Conservation (phyloP, 176 grass and related monocot species). For the Leersia perrieri region DNA sequence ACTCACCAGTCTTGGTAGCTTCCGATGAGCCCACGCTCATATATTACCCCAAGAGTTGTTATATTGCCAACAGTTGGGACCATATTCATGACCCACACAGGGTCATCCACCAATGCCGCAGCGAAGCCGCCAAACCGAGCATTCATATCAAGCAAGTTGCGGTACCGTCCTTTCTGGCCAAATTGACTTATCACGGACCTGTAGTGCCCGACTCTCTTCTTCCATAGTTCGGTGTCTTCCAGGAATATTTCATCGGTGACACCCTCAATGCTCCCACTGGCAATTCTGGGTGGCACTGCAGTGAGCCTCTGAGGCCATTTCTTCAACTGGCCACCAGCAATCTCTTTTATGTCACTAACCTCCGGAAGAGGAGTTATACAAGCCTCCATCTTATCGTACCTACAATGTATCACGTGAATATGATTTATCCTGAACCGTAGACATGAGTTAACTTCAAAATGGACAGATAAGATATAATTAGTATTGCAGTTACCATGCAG, state of each 20-base stretch:
- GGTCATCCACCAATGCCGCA: conserved; percentile 63
- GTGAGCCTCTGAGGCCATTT: conserved; percentile 85
- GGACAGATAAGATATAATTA: background rate
- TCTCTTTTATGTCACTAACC: conserved; percentile 44
- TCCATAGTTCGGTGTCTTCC: conserved; percentile 72
- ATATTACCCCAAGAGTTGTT: conserved; percentile 83
- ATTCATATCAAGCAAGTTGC: conserved; percentile 97
- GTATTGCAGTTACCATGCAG: conserved; percentile 60
- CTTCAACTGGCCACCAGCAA: conserved; percentile 71
- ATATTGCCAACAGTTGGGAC: conserved; percentile 59
- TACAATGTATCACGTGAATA: conserved; percentile 7
- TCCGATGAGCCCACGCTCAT: conserved; percentile 87
- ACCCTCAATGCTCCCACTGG: conserved; percentile 61
- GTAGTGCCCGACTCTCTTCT: conserved; percentile 70
- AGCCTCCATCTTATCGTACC: conserved; percentile 79
- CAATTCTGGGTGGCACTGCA: conserved; percentile 74
- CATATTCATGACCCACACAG: conserved; percentile 93
- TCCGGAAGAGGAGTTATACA: conserved; percentile 81
- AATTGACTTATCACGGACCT: conserved; percentile 64
- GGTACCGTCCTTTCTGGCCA: conserved; percentile 72
- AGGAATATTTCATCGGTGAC: conserved; percentile 60
- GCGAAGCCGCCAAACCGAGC: conserved; percentile 74
- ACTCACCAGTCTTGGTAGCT: conserved; percentile 95
- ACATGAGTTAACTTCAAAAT: background rate
- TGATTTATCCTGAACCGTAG: background rate